These are phyloP conservation scores for Colletotrichum sp. DNA, from an alignment of 2,329 filamentous ascomycete species.

Conservation along the genomic window DNA sequence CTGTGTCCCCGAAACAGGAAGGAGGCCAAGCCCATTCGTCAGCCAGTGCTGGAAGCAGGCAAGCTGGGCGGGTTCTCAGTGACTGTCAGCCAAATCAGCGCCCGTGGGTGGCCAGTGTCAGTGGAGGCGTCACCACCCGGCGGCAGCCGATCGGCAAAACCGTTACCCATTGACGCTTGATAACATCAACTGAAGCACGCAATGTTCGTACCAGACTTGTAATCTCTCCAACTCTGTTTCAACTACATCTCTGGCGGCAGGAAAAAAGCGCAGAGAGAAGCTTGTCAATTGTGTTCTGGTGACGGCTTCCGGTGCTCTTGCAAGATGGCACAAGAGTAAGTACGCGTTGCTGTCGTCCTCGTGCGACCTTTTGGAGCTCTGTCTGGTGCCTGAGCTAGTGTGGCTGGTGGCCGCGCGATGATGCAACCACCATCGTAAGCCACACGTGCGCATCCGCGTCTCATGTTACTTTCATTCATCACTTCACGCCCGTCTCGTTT, in stretches of 20 bases:
- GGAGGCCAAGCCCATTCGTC: not conserved
- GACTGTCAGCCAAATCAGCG: not conserved
- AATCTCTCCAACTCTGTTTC: constrained; percentile 13
- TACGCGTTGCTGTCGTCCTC: not conserved
- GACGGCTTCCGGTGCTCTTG: not conserved
- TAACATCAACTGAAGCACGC: constrained; percentile 19
- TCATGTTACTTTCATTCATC: not conserved
- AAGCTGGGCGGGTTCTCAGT: not conserved
- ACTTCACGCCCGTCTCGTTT: not conserved
- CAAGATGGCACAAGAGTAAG: constrained; percentile 19
- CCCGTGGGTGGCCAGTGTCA: not conserved
- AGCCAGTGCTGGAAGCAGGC: not conserved
- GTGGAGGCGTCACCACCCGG: not conserved
- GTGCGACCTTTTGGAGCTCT: not conserved
- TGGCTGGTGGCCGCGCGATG: constrained; percentile 15
- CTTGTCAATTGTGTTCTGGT: not conserved
- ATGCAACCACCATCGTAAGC: constrained; percentile 16
- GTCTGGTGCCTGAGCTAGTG: not conserved
- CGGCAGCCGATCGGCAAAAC: constrained; percentile 19
- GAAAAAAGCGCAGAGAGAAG: not conserved
- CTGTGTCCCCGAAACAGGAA: constrained; percentile 10
- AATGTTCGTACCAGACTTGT: not conserved
- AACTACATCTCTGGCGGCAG: constrained; percentile 9
- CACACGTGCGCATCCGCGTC: constrained; percentile 7
- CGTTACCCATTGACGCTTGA: constrained; percentile 6